Evolutionary conservation across 75 land plant species (phyloP).

Genomic region (Azolla pinnata): DNA sequence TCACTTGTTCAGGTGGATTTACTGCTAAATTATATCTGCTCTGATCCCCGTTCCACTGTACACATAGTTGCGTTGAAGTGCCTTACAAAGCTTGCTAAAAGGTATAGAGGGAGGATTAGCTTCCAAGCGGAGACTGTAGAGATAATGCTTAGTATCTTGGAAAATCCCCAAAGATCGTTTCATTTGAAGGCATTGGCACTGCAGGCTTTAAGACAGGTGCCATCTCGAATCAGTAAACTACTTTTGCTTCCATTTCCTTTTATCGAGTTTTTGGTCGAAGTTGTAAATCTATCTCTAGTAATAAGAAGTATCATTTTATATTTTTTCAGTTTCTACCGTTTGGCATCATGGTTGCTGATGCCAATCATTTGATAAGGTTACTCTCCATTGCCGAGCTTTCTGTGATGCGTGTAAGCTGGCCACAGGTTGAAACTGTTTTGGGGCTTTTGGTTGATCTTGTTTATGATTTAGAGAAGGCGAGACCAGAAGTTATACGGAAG

Average conservation of each 20-base stretch:
- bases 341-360: constrained; percentile 10
- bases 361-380: constrained; percentile 21
- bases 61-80: constrained; percentile 40
- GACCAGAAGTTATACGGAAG: not conserved
- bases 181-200: not conserved
- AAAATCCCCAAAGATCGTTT: constrained; percentile 4
- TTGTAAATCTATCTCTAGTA: not conserved
- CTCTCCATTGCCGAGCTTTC: constrained; percentile 12
- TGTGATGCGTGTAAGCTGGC: constrained; percentile 2
- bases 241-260: not conserved
- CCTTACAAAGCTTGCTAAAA: constrained; percentile 14
- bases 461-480: constrained; percentile 9
- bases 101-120: constrained; percentile 9
- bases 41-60: constrained; percentile 24
- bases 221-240: not conserved
- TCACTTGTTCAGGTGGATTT: constrained; percentile 43
- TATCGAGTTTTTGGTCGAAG: not conserved
- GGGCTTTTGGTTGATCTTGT: constrained; percentile 25
- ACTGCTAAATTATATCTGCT: constrained; percentile 33
- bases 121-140: not conserved
- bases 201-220: not conserved
- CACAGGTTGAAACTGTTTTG: constrained; percentile 11
- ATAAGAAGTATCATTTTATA: not conserved
- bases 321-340: constrained; percentile 25
- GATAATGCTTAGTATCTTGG: constrained; percentile 15